phyloP scores from a whole-genome alignment of 805 yeast genomes.

The Yarrowia sp. region DNA sequence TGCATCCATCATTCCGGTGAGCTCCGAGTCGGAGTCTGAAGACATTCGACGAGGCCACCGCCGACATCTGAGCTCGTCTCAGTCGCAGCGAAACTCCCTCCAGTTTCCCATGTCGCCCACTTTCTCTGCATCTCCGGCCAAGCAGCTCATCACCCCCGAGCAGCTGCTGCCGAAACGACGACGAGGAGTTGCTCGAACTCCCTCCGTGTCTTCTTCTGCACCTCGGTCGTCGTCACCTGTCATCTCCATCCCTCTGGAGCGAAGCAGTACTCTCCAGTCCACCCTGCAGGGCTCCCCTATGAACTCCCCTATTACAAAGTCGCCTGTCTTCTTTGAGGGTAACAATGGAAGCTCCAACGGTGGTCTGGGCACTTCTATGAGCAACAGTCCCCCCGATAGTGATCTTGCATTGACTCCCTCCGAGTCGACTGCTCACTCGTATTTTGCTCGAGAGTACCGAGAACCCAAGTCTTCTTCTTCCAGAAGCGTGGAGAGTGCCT shows the following conservation, averaged over 20 bases:
- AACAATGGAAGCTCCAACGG: constrained; percentile 14
- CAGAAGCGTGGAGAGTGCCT: constrained; percentile 8
- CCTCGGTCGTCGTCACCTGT: constrained; percentile 25
- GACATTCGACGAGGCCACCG: constrained; percentile 24
- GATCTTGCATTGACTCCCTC: constrained; percentile 31
- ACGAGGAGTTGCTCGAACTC: constrained; percentile 12
- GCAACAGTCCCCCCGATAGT: constrained; percentile 8
- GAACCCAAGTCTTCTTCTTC: constrained; percentile 8
- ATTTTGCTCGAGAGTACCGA: constrained; percentile 27
- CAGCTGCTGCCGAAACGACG: constrained; percentile 31
- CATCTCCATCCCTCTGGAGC: constrained; percentile 18
- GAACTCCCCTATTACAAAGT: constrained; percentile 3
- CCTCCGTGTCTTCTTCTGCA: constrained; percentile 14
- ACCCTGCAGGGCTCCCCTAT: constrained; percentile 23
- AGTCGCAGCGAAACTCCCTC: constrained; percentile 25
- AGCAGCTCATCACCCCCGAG: constrained; percentile 31
- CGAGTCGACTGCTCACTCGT: constrained; percentile 30
- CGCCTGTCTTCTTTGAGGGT: constrained; percentile 30
- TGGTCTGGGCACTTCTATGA: constrained; percentile 4
- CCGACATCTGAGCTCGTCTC: constrained; percentile 31
- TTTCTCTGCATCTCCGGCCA: constrained; percentile 34
- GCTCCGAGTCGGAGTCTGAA: constrained; percentile 36
- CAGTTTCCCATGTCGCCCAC: constrained; percentile 32
- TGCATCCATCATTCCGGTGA: constrained; percentile 31
- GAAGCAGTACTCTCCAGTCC: constrained; percentile 13